These are phyloP conservation scores for Pterulicium gracile DNA, from an alignment of 1,284 basidiomycete genomes.

Conservation along the genomic window DNA sequence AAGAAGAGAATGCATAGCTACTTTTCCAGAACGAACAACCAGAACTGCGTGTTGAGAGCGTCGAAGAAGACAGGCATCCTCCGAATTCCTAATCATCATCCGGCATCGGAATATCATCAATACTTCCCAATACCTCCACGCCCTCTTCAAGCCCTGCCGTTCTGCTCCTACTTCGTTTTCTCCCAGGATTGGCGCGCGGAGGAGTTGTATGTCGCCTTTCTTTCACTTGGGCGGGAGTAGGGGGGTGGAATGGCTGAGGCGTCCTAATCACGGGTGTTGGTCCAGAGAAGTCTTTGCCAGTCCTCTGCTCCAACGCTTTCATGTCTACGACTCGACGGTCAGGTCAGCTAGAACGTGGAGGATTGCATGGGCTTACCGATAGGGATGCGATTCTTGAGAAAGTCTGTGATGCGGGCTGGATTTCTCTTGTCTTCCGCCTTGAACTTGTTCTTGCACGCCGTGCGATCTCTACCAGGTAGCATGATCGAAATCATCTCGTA, in stretches of 20 bases:
- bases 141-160: not conserved
- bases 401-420: slow-evolving; percentile 54
- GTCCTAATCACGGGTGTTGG: slow-evolving; percentile 61
- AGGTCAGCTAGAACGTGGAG: slow-evolving; percentile 5
- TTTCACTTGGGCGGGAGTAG: slow-evolving; percentile 13
- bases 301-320: slow-evolving; percentile 57
- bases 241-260: slow-evolving; percentile 26
- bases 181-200: not conserved
- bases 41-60: too few species aligned
- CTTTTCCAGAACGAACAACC: too few species aligned
- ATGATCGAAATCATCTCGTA: slow-evolving; percentile 85
- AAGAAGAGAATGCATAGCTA: too few species aligned
- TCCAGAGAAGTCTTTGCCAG: slow-evolving; percentile 72
- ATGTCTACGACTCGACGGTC: slow-evolving; percentile 39
- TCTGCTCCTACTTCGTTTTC: slow-evolving; percentile 1
- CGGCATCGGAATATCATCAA: not conserved
- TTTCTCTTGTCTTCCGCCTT: slow-evolving; percentile 79
- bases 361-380: slow-evolving; percentile 38
- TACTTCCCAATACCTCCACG: not conserved
- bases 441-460: slow-evolving; percentile 87
- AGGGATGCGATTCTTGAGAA: slow-evolving; percentile 54
- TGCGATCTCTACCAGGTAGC: slow-evolving; percentile 77
- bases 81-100: not conserved
- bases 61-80: too few species aligned
- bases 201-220: not conserved